These are phyloP conservation scores for Mangifera indica DNA, from an alignment of 345 rosid species.

Conservation along the genomic window DNA sequence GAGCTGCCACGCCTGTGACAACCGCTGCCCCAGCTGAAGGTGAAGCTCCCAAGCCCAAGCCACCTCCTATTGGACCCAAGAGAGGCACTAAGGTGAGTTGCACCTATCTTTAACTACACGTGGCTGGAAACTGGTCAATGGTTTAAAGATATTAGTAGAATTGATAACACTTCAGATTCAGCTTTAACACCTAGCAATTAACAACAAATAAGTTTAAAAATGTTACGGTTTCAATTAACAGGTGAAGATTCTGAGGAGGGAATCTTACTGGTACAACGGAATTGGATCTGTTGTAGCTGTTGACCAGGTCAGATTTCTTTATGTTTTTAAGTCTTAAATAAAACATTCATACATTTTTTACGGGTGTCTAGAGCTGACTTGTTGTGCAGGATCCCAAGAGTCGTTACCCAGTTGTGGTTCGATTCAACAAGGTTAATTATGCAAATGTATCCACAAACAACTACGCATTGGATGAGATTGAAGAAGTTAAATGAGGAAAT, in stretches of 20 bases:
- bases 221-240: slow-evolving; percentile 28
- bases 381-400: slow-evolving; percentile 69
- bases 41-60: slow-evolving; percentile 64
- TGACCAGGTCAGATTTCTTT: slow-evolving; percentile 71
- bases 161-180: too few relatives aligned
- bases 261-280: slow-evolving; percentile 90
- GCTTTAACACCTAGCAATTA: too few relatives aligned
- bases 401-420: slow-evolving; percentile 88
- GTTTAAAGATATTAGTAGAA: too few relatives aligned
- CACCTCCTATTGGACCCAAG: slow-evolving; percentile 80
- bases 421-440: slow-evolving; percentile 82
- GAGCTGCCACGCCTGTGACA: slow-evolving; percentile 39
- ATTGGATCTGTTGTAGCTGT: slow-evolving; percentile 83
- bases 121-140: not conserved
- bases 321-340: not conserved
- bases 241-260: slow-evolving; percentile 88
- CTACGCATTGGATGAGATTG: slow-evolving; percentile 89
- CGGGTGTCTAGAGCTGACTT: not conserved
- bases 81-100: slow-evolving; percentile 80
- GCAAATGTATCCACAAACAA: slow-evolving; percentile 94
- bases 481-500: slow-evolving; percentile 52
- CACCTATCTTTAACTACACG: not conserved
- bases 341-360: not conserved
- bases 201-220: too few relatives aligned
- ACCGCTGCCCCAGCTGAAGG: slow-evolving; percentile 32